phyloP scores from a whole-genome alignment of 495 filamentous ascomycete genomes.

The Podospora comata region DNA sequence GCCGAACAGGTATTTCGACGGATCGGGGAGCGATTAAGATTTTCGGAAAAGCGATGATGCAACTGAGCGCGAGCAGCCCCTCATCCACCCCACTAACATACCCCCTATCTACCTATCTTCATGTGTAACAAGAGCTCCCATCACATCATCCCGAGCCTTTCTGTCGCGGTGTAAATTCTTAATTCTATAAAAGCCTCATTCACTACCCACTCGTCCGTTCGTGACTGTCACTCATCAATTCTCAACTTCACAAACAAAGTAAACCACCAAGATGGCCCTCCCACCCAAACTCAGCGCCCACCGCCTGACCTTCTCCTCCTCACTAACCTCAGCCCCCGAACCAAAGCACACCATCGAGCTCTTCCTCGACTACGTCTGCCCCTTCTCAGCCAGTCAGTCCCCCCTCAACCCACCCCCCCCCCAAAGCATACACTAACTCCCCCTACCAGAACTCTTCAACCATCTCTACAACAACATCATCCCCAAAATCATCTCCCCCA shows the following conservation, averaged over 20 bases:
- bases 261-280: slow-evolving; percentile 59
- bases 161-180: neutral
- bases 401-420: slow-evolving; percentile 11
- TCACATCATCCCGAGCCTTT: neutral
- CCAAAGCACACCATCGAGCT: slow-evolving; percentile 71
- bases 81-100: neutral
- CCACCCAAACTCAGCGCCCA: slow-evolving; percentile 75
- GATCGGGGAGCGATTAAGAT: neutral
- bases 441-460: slow-evolving; percentile 59
- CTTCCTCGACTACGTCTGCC: slow-evolving; percentile 86
- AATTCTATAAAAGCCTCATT: neutral
- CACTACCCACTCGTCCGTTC: neutral
- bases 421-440: slow-evolving; percentile 46
- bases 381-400: slow-evolving; percentile 48
- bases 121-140: neutral
- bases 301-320: slow-evolving; percentile 46
- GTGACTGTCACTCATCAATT: neutral
- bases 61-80: neutral
- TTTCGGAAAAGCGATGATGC: neutral
- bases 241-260: neutral
- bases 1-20: neutral
- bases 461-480: slow-evolving; percentile 51
- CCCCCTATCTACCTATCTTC: neutral
- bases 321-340: slow-evolving; percentile 30
- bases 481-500: slow-evolving; percentile 52